These are phyloP conservation scores for Limonium bicolor DNA, from an alignment of 148 eudicot genomes.

Conservation along the genomic window DNA sequence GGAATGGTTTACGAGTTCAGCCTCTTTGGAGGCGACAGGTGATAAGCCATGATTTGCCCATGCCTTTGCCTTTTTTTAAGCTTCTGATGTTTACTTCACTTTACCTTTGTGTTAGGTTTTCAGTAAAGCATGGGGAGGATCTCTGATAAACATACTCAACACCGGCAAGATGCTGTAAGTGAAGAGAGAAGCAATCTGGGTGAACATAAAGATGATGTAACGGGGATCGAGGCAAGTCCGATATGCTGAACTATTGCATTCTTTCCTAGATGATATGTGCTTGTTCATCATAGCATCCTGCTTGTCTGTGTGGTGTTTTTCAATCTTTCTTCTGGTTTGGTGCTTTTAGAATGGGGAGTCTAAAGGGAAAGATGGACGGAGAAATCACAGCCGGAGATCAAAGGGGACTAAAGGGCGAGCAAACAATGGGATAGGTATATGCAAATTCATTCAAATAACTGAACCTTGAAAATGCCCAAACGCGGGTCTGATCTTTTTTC, in stretches of 20 bases:
- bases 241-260: no score
- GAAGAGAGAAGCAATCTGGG: slow-evolving; percentile 21
- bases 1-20: slow-evolving; percentile 85
- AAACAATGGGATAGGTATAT: slow-evolving; percentile 49
- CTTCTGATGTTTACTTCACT: no score
- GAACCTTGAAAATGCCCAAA: not conserved
- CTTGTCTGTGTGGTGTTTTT: not conserved
- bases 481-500: not conserved
- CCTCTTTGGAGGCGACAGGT: slow-evolving; percentile 55
- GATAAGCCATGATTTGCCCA: no score
- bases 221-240: slow-evolving; percentile 42
- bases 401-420: slow-evolving; percentile 37
- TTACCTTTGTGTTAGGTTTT: no score
- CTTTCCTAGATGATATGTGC: not conserved
- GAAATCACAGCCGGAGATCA: slow-evolving; percentile 34
- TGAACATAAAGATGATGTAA: slow-evolving; percentile 31
- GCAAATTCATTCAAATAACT: no score
- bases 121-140: slow-evolving; percentile 32
- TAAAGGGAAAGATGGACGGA: slow-evolving; percentile 34
- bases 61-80: no score
- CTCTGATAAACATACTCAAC: slow-evolving; percentile 38
- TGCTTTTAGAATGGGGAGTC: slow-evolving; percentile 28
- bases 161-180: slow-evolving; percentile 22
- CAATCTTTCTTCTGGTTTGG: not conserved
- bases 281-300: not conserved